Evolutionary conservation across 495 filamentous ascomycete species (phyloP), one percentile per base, ranked within the genome.

Genomic region (Neurospora hispaniola): DNA sequence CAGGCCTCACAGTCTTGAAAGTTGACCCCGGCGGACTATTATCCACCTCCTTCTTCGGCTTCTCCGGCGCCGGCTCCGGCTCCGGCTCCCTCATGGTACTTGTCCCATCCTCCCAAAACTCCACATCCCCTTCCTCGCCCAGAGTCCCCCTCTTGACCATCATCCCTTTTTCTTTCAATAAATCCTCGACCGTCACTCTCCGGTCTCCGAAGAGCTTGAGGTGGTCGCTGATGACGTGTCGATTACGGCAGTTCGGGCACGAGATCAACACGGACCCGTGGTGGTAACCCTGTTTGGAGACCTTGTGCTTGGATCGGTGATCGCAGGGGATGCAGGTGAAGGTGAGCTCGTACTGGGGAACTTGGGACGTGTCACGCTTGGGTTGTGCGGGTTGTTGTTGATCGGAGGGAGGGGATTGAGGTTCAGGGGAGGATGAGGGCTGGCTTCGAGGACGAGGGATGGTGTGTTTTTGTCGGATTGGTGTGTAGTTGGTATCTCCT

Each of bases 271-370:
- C 91, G 1, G 92, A 92, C 35, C 96, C 96, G 35, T 90, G 82
- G 80, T 98, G 94, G 79, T 98, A 99, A 16, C 92, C 96, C 74
- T 97, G 96, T 81, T 98, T 97, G 31, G 91, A 91, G 73, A 99
- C 84, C 11, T 81, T 84, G 79, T 98, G 96, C 4, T 87, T 82
- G 6, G 92, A 94, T 40, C 96, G 90, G 6, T 85, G 78, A 11
- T 80, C 80, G 84, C 96, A 99, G 31, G 93, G 93, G 71, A 89
- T 90, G 88, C 96, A 99, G 74, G 96, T 99, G 79, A 99, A 97
- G 12, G 88, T 90, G 38, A 98, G 84, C 69, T 91, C 84, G 83
- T 98, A 99, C 44, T 90, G 86, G 20, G 93, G 92, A 73, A 90
- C 86, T 66, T 73, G 59, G 14, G 66, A 66, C 68, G 75, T 80